Evolutionary conservation across 768 basidiomycete genomes (phyloP).

Genomic region (Hydnomerulius pinastri): DNA sequence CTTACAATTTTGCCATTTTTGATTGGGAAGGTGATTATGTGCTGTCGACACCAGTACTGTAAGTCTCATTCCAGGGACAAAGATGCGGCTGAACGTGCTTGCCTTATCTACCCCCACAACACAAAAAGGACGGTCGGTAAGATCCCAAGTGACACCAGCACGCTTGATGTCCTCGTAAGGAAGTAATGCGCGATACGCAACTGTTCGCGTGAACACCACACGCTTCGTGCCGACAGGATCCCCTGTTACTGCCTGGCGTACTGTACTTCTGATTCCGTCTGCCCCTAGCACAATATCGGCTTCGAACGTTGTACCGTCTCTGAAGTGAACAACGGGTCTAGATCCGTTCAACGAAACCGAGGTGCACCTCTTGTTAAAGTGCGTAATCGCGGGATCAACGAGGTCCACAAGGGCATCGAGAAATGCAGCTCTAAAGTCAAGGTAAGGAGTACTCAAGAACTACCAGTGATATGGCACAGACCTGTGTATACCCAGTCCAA

Average conservation of each 20-base stretch:
- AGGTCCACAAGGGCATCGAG: slow-evolving; percentile 48
- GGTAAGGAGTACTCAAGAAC: not conserved
- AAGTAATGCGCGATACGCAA: slow-evolving; percentile 52
- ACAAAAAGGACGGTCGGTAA: slow-evolving; percentile 38
- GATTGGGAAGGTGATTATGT: slow-evolving; percentile 55
- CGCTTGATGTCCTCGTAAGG: slow-evolving; percentile 39
- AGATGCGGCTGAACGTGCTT: too few species aligned
- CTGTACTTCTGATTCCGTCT: slow-evolving; percentile 38
- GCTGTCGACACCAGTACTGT: too few species aligned
- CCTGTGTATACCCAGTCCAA: slow-evolving; percentile 50
- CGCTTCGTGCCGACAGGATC: slow-evolving; percentile 19
- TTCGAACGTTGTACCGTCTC: slow-evolving; percentile 48
- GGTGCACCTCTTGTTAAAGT: slow-evolving; percentile 54
- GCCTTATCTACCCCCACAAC: slow-evolving; percentile 52
- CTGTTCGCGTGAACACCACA: slow-evolving; percentile 46
- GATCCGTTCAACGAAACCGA: slow-evolving; percentile 31
- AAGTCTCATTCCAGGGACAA: too few species aligned
- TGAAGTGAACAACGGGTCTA: slow-evolving; percentile 42
- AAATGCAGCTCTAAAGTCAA: slow-evolving; percentile 44
- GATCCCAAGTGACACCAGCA: slow-evolving; percentile 44
- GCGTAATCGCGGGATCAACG: slow-evolving; percentile 42
- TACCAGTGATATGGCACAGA: slow-evolving; percentile 12
- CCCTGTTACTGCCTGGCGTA: slow-evolving; percentile 41
- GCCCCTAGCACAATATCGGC: slow-evolving; percentile 51
- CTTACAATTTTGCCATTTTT: slow-evolving; percentile 42